These are phyloP conservation scores for Chondrostereum purpureum DNA, from an alignment of 1,284 basidiomycete species.

Conservation along the genomic window DNA sequence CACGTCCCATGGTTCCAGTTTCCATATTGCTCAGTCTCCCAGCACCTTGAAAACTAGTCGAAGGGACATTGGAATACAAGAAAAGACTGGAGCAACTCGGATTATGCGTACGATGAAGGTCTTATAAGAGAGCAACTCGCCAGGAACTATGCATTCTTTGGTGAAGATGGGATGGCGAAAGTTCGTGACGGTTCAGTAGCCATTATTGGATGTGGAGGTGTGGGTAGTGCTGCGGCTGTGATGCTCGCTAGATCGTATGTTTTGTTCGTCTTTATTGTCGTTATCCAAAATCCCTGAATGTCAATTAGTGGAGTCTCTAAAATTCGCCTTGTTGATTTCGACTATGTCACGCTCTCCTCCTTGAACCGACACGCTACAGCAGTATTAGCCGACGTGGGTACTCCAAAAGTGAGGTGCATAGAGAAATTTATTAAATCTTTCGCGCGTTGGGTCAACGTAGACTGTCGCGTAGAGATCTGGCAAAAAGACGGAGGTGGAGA, in stretches of 20 bases:
- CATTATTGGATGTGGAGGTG: conserved; percentile 92
- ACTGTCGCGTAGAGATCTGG: conserved; percentile 81
- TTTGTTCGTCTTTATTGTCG: neutral
- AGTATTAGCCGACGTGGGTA: conserved; percentile 86
- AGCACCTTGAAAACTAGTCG: conserved; percentile 20
- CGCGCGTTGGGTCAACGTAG: conserved; percentile 68
- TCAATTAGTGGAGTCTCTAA: conserved; percentile 59
- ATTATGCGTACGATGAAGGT: conserved; percentile 58
- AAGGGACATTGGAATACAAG: no score
- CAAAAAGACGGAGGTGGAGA: conserved; percentile 67
- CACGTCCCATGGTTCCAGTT: conserved; percentile 19
- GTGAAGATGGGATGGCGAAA: conserved; percentile 81
- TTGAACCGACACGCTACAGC: conserved; percentile 94
- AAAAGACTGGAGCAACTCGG: no score
- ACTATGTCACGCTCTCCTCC: conserved; percentile 89
- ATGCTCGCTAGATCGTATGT: conserved; percentile 88
- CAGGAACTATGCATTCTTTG: conserved; percentile 93
- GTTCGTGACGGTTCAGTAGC: conserved; percentile 78
- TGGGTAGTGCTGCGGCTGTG: conserved; percentile 91
- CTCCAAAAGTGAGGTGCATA: conserved; percentile 86
- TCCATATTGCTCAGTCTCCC: conserved; percentile 12
- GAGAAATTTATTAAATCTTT: conserved; percentile 71
- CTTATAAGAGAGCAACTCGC: conserved; percentile 84
- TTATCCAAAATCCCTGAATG: conserved; percentile 1
- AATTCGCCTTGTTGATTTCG: conserved; percentile 81